phyloP scores from a whole-genome alignment of 2,329 filamentous ascomycete genomes.

The Graphilbum fragrans region DNA sequence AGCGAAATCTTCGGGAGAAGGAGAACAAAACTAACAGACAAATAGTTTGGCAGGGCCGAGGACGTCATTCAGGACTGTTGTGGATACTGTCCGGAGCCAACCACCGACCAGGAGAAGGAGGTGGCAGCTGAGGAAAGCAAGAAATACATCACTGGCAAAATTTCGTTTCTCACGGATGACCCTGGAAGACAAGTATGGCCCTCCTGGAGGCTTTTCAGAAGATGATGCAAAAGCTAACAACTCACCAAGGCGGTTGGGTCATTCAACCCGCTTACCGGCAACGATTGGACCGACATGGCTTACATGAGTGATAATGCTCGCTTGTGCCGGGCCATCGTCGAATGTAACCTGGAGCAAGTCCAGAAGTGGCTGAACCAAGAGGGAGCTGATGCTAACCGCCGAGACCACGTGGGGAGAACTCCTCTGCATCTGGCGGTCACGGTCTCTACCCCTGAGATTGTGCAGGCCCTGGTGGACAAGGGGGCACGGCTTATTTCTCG shows the following conservation, averaged over 20 bases:
- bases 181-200: conserved; percentile 53
- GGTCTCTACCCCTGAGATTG: conserved; percentile 55
- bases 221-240: background rate
- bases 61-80: conserved; percentile 76
- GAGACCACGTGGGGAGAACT: conserved; percentile 68
- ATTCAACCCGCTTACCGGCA: conserved; percentile 70
- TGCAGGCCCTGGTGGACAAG: conserved; percentile 57
- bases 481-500: conserved; percentile 63
- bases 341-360: conserved; percentile 58
- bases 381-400: conserved; percentile 55
- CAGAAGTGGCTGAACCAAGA: conserved; percentile 58
- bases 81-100: conserved; percentile 59
- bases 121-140: conserved; percentile 60
- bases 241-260: conserved; percentile 35
- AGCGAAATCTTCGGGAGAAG: too few relatives aligned
- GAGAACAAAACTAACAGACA: background rate
- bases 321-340: conserved; percentile 71
- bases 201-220: background rate
- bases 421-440: conserved; percentile 67
- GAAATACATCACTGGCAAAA: conserved; percentile 61
- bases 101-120: conserved; percentile 59
- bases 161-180: conserved; percentile 68
- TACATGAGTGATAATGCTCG: conserved; percentile 70
- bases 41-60: conserved; percentile 53
- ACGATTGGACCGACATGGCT: conserved; percentile 86